Percentiles rank a stretch among this genome's conserved stretches.
These are phyloP conservation scores for Dendrocalamus latiflorus DNA, from an alignment of 202 grass and related monocot species.

Conservation along the genomic window DNA sequence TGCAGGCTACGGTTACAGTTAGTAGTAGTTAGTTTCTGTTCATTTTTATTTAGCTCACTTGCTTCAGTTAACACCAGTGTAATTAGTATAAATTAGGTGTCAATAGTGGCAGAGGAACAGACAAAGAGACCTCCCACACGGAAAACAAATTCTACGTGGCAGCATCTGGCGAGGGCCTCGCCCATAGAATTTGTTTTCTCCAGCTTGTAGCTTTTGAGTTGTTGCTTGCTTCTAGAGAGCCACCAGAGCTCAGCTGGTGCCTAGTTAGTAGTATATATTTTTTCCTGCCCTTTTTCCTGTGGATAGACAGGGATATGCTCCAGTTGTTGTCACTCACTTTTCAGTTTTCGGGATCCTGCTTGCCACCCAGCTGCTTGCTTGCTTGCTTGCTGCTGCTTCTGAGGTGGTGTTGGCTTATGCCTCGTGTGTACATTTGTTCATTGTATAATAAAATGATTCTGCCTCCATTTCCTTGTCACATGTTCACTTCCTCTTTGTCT, in stretches of 20 bases:
- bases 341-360: constrained; percentile 6
- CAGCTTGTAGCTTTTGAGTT: constrained; percentile 55
- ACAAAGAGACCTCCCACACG: too few species aligned
- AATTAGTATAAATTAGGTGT: not conserved
- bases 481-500: not conserved
- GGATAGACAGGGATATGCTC: constrained; percentile 20
- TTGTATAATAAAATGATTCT: constrained; percentile 22
- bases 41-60: not conserved
- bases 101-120: constrained; percentile 28
- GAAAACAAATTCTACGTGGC: too few species aligned
- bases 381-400: not conserved
- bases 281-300: not conserved
- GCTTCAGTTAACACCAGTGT: constrained; percentile 32
- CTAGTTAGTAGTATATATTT: not conserved
- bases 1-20: constrained; percentile 16
- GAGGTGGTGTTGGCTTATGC: constrained; percentile 44
- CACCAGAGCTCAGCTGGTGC: constrained; percentile 39
- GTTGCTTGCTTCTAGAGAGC: constrained; percentile 33
- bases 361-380: constrained; percentile 45
- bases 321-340: constrained; percentile 22
- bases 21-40: constrained; percentile 1
- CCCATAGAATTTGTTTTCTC: too few species aligned
- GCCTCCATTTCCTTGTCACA: not conserved
- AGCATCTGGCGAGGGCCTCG: too few species aligned
- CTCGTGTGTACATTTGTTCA: constrained; percentile 29